Evolutionary conservation across 2,329 filamentous ascomycete genomes (phyloP).

Genomic region (Fusarium papillatum): DNA sequence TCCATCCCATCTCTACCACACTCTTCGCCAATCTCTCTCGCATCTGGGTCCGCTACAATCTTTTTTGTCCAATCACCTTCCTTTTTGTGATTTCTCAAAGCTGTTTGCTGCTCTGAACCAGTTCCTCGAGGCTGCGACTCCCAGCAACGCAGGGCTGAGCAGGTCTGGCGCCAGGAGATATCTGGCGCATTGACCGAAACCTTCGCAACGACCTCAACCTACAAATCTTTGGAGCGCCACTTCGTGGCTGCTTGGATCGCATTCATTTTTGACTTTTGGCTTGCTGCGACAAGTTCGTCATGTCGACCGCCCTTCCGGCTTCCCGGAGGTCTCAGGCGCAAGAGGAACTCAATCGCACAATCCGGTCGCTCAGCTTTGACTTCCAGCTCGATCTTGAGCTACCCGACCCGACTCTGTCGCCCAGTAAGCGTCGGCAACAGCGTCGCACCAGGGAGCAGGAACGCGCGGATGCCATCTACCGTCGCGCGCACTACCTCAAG

Average conservation of each 20-base stretch:
- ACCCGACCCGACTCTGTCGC: slow-evolving; percentile 42
- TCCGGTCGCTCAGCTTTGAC: slow-evolving; percentile 43
- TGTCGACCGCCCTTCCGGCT: slow-evolving; percentile 20
- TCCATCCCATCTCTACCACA: slow-evolving; percentile 6
- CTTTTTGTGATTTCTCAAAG: slow-evolving; percentile 20
- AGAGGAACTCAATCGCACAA: slow-evolving; percentile 40
- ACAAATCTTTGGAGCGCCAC: slow-evolving; percentile 7
- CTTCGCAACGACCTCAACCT: slow-evolving; percentile 7
- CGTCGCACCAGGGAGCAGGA: slow-evolving; percentile 39
- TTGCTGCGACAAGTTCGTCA: slow-evolving; percentile 21
- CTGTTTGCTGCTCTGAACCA: slow-evolving; percentile 11
- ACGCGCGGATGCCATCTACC: slow-evolving; percentile 40
- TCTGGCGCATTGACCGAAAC: neutral
- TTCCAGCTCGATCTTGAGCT: slow-evolving; percentile 43
- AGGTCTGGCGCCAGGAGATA: neutral
- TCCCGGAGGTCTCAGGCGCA: slow-evolving; percentile 17
- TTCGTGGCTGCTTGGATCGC: neutral
- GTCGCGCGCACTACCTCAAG: slow-evolving; percentile 34
- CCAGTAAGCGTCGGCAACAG: slow-evolving; percentile 38
- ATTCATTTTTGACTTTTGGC: slow-evolving; percentile 2
- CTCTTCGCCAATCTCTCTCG: slow-evolving; percentile 10
- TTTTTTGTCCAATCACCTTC: slow-evolving; percentile 22
- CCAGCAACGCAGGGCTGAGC: neutral
- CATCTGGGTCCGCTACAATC: neutral
- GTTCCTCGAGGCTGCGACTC: slow-evolving; percentile 12